These are phyloP conservation scores for Protea cynaroides DNA, from an alignment of 164 flowering plant species.

Conservation along the genomic window DNA sequence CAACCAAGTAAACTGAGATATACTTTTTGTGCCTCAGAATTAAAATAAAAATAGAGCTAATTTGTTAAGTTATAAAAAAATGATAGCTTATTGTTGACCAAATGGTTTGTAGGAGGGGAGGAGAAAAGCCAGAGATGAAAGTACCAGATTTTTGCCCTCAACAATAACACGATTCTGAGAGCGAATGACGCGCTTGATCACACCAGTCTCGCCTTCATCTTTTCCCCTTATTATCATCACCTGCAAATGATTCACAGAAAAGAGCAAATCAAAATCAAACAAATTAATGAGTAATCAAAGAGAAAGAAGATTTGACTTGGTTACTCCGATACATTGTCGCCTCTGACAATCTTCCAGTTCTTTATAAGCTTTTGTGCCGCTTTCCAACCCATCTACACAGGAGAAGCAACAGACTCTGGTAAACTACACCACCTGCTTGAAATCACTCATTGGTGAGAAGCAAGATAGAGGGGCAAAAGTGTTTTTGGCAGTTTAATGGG, in stretches of 20 bases:
- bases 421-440: not conserved
- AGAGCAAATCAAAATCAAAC: not conserved
- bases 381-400: constrained; percentile 77
- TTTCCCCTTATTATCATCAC: constrained; percentile 93
- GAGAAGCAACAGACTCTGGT: not conserved
- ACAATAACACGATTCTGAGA: constrained; percentile 96
- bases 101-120: no score
- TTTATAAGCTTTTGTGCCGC: constrained; percentile 86
- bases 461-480: not conserved
- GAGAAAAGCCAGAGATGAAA: not conserved
- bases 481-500: no score
- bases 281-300: not conserved
- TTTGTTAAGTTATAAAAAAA: no score
- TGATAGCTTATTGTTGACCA: no score
- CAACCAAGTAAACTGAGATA: no score
- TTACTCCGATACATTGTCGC: constrained; percentile 58
- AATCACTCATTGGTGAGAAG: not conserved
- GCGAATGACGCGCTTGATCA: constrained; percentile 84
- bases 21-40: no score
- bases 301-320: not conserved
- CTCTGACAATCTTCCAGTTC: constrained; percentile 80
- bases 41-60: no score
- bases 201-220: constrained; percentile 78
- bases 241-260: constrained; percentile 23
- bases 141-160: constrained; percentile 87